A percentile compares a stretch with the other conserved stretches of the same genome.
phyloP scores from a whole-genome alignment of 2,329 filamentous ascomycete genomes.

The Ceratocystis destructans region DNA sequence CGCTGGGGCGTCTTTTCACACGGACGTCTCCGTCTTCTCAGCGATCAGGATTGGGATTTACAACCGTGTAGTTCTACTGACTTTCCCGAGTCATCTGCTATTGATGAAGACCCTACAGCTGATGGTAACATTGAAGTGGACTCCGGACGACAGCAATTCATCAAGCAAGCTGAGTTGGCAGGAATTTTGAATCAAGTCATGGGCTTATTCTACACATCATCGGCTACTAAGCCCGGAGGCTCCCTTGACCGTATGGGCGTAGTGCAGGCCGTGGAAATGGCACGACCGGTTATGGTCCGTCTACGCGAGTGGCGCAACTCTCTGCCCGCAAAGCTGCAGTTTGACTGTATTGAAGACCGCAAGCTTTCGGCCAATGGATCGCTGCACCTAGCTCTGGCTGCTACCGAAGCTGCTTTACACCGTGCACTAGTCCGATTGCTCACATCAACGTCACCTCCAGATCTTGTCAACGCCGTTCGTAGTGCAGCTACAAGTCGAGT shows the following conservation, averaged over 20 bases:
- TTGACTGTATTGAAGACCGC: constrained; percentile 28
- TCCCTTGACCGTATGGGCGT: constrained; percentile 15
- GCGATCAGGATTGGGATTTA: constrained; percentile 38
- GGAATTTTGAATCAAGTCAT: constrained; percentile 33
- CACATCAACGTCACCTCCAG: constrained; percentile 7
- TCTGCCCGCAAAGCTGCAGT: constrained; percentile 31
- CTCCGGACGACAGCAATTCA: constrained; percentile 30
- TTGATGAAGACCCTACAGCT: constrained; percentile 22
- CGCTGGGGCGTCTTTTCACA: constrained; percentile 42
- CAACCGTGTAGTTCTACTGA: constrained; percentile 21
- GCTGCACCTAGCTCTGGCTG: constrained; percentile 32
- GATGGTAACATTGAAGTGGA: constrained; percentile 28
- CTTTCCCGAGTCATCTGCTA: constrained; percentile 23
- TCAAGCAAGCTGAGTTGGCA: constrained; percentile 32
- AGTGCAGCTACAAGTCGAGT: constrained; percentile 25
- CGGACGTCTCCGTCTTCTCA: constrained; percentile 39
- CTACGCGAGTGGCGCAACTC: constrained; percentile 34
- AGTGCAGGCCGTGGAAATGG: constrained; percentile 30
- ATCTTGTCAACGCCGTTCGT: constrained; percentile 18
- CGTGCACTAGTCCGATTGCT: constrained; percentile 29
- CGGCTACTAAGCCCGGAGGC: constrained; percentile 15
- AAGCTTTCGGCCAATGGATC: constrained; percentile 30
- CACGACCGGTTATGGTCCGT: constrained; percentile 34
- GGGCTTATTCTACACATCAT: constrained; percentile 21
- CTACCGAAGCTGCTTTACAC: constrained; percentile 32